Percentiles rank a stretch among this genome's conserved stretches.
Evolutionary conservation across 116 monocot species (phyloP).

Genomic region (Zostera marina): DNA sequence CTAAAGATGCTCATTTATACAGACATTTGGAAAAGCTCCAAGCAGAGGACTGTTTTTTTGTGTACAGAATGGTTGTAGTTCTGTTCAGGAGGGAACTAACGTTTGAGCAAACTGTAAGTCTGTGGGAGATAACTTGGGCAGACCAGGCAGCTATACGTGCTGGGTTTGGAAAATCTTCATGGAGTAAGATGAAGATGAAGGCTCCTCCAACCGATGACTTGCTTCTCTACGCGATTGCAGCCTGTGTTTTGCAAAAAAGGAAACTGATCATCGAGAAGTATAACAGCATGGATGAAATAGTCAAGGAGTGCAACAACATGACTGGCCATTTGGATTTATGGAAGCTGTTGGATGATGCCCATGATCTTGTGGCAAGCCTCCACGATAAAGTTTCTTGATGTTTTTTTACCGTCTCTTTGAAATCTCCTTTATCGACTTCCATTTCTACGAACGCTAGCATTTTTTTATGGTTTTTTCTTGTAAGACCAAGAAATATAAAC

Average conservation of each 20-base stretch:
- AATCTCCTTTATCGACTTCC: background rate
- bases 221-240: constrained; percentile 20
- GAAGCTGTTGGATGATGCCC: constrained; percentile 22
- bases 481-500: background rate
- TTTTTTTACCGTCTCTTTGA: background rate
- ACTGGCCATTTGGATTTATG: constrained; percentile 17
- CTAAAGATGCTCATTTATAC: constrained; percentile 13
- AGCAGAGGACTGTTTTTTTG: constrained; percentile 20
- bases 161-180: constrained; percentile 9
- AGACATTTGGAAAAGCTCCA: constrained; percentile 17
- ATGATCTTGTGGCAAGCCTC: constrained; percentile 13
- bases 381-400: constrained; percentile 10
- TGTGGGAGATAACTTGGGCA: constrained; percentile 25
- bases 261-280: constrained; percentile 21
- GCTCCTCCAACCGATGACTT: constrained; percentile 23
- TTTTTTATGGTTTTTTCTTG: background rate
- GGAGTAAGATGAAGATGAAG: constrained; percentile 5
- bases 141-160: constrained; percentile 19
- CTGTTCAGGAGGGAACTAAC: constrained; percentile 18
- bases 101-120: constrained; percentile 19
- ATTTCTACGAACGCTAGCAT: background rate
- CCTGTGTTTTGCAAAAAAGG: constrained; percentile 16
- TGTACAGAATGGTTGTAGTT: constrained; percentile 23
- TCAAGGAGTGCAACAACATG: constrained; percentile 19
- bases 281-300: constrained; percentile 20